Evolutionary conservation across 1,284 basidiomycete genomes (phyloP), one percentile per base, ranked within the genome.

Genomic region (Macrocybe sp.): DNA sequence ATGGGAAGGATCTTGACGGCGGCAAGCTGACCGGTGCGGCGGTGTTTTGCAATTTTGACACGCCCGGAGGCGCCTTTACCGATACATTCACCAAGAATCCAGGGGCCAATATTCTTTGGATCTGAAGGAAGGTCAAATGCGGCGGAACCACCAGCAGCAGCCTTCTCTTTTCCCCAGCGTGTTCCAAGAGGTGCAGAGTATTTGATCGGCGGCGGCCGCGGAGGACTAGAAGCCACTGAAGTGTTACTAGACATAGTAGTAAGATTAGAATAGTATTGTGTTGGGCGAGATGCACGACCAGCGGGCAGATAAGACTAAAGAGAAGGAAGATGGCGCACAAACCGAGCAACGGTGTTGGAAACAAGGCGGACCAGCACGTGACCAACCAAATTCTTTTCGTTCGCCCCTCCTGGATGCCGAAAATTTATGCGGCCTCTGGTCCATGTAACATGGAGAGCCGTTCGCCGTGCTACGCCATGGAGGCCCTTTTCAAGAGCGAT

Each of bases 1-100:
- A 96, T 81, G 16, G 96, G 95, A 30, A 99, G 86, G 58, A 99
- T 98, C 73, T 99, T 99, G 68, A 99, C 87, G 1, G 97, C 97
- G 33, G 97, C 97, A 62, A 92, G 87, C 68, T 97, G 89, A 31
- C 91, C 90, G 1, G 96, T 96, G 44, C 79, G 75, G 29, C 81
- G 79, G 65, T 99, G 96, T 57, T 85, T 85, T 14, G 93, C 97
- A 57, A 98, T 89, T 69, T 95, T 94, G 63, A 99, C 96, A 48
- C 94, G 92, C 64, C 92, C 94, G 55, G 88, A 91, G 37, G 92
- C 91, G 41, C 95, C 95, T 69, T 96, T 96, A 2, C 95, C 95
- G 52, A 98, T 89, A 55, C 92, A 95, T 66, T 93, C 89, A 54
- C 94, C 95, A n/a, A 98, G 75, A 56, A 89, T 74, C 87, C 87